Evolutionary conservation across 2,329 filamentous ascomycete species (phyloP).

Genomic region (Paraphaeosphaeria sporulosa): DNA sequence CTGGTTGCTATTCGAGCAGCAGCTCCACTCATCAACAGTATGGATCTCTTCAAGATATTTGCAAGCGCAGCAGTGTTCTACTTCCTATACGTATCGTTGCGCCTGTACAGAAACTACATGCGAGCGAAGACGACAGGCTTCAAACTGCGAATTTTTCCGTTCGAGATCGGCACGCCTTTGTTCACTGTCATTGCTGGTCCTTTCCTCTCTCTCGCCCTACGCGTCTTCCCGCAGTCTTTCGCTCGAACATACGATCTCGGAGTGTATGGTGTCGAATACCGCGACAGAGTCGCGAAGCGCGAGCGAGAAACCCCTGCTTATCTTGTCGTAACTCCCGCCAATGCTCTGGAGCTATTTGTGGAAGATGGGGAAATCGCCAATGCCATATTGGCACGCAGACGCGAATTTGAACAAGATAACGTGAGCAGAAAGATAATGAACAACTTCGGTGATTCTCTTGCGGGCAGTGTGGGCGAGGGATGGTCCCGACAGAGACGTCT

Average conservation of each 20-base stretch:
- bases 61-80: not conserved
- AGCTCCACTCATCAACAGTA: not conserved
- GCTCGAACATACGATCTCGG: slow-evolving; percentile 7
- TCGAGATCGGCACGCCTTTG: not conserved
- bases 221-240: not conserved
- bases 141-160: not conserved
- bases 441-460: not conserved
- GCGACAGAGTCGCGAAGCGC: slow-evolving; percentile 6
- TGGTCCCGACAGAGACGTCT: slow-evolving; percentile 22
- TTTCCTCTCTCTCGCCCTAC: not conserved
- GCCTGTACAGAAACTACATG: not conserved
- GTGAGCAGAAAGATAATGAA: not conserved
- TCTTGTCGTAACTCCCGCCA: not conserved
- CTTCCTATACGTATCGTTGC: not conserved
- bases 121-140: slow-evolving; percentile 1
- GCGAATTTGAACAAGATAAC: not conserved
- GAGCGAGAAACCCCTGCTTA: slow-evolving; percentile 8
- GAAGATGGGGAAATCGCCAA: slow-evolving; percentile 7
- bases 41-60: not conserved
- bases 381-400: not conserved
- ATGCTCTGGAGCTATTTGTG: not conserved
- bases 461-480: slow-evolving; percentile 10
- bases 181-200: not conserved
- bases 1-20: no score
- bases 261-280: slow-evolving; percentile 6